Base-by-base conservation (phyloP, 2,329 filamentous ascomycete genomes). In the Alternaria rosae region DNA sequence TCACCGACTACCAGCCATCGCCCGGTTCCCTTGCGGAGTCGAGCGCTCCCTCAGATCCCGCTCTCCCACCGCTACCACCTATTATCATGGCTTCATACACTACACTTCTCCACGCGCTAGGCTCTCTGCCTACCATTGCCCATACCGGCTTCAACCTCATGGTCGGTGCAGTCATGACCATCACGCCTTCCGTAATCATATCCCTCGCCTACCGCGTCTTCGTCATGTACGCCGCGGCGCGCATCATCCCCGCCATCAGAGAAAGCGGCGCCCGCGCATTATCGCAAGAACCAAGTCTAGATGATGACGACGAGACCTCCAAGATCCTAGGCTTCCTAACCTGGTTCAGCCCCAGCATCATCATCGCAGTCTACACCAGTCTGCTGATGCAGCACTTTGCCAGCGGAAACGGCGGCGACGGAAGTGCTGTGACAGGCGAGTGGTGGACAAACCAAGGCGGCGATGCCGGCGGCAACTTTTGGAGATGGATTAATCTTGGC, bases 71-170 rank as follows among this genome's bases (percentile, higher is more conserved):
- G n/a, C 85, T 99, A 44, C 95, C 95, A 13, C 95, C 95, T 1
- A 93, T 98, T 67, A 94, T 99, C 79, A 98, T 98, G 94, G 95
- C 94, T 6, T 97, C 94, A 7, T 98, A 97, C 80, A 94, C 93
- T 25, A 97, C 94, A 1, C 83, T 98, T 44, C 84, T 97, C 48
- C 92, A 96, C 70, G 87, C 94, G 48, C 84, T 98, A 38, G 91
- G 92, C 58, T 91, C 90, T 5, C 84, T 97, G n/a, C 94, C 93
- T 3, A 90, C 87, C 4, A 93, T 92, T 26, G 89, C 96, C 5
- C 91, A 92, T 78, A 94, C 92, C 0, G 91, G 90, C 0, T 90
- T 97, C 73, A 92, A 90, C 66, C 92, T 98, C 73, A 88, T 97
- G 69, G 89, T 94, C 61, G 94, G 94, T 11, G 95, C 95, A 21